phyloP scores from a whole-genome alignment of 2,329 filamentous ascomycete genomes.

The Phyllosticta capitalensis region DNA sequence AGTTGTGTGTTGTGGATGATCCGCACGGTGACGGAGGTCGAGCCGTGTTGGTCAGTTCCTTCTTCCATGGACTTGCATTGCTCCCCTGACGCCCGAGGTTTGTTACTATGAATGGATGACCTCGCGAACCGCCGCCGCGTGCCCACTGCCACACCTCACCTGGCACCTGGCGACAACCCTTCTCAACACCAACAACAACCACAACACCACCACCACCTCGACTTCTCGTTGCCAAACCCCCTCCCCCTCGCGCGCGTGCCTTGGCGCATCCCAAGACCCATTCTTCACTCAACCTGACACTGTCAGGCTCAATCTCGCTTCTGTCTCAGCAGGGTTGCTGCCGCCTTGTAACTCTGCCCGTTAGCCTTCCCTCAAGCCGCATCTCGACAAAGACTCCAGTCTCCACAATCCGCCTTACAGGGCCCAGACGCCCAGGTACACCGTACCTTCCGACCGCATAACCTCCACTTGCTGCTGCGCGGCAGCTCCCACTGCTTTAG shows the following conservation, averaged over 20 bases:
- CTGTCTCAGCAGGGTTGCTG: conserved; percentile 12
- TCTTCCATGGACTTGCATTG: not conserved
- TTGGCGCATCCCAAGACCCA: not conserved
- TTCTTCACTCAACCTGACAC: conserved; percentile 5
- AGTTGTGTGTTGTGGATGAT: not conserved
- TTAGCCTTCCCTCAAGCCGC: not conserved
- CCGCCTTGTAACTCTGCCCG: conserved; percentile 3
- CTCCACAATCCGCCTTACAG: not conserved
- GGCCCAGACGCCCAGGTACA: not conserved
- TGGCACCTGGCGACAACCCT: not conserved
- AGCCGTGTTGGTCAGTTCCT: not conserved
- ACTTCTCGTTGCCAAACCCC: not conserved
- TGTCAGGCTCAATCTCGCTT: conserved; percentile 12
- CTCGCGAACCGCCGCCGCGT: not conserved
- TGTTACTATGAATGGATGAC: not conserved
- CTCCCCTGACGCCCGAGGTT: not conserved
- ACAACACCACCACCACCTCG: not conserved
- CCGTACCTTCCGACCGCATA: not conserved
- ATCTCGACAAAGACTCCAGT: not conserved
- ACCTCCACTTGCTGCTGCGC: not conserved
- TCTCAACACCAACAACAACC: not conserved
- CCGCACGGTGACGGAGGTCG: not conserved
- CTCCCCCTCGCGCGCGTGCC: conserved; percentile 9
- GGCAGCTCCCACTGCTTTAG: conserved; percentile 3
- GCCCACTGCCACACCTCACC: not conserved